Evolutionary conservation across 1,284 basidiomycete genomes (phyloP), one percentile per base, ranked within the genome.

Genomic region (Ganoderma multipileum): DNA sequence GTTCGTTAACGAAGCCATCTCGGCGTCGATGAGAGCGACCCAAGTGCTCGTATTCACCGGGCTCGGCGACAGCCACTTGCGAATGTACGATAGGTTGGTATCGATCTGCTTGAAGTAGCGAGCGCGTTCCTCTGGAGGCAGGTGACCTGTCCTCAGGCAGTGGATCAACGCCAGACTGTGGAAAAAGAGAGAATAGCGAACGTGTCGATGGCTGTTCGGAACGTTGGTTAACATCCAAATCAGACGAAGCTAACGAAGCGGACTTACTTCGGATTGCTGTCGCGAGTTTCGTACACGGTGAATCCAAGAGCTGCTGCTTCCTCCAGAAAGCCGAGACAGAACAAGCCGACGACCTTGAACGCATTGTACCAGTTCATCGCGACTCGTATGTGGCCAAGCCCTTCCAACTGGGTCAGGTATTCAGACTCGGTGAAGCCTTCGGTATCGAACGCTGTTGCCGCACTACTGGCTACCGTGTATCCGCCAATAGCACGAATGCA

Each of bases 1-100:
- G 59, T 87, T 84, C n/a, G 81, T 74, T 47, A 91, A 75, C 0
- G 88, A 87, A 11, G 89, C 87, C 58, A 91, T 77, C 74, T 91
- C 90, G 5, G 90, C 90, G 73, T 92, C 89, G 59, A 92, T 85
- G 16, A 92, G 83, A 1, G 88, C 86, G 50, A 90, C 80, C 91
- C 90, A 92, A 26, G 87, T 85, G 69, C 85, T 86, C 23, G 83
- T 86, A 76, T 91, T 92, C 36, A 90, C 86, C 12, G 90, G 88
- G 74, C 89, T 90, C 0, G 89, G 85, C 0, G 88, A 88, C 12
- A 88, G 74, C 91, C 91, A 92, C 89, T 86, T 87, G 70, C 84
- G 81, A 69, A 91, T 85, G 72, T 86, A 91, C 14, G 77, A 76
- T 76, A 91, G 89, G 75, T 92, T 92, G 8, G 80, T 75, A 30